Base-by-base conservation (phyloP, 2,329 filamentous ascomycete species). In the Fusarium begoniae region DNA sequence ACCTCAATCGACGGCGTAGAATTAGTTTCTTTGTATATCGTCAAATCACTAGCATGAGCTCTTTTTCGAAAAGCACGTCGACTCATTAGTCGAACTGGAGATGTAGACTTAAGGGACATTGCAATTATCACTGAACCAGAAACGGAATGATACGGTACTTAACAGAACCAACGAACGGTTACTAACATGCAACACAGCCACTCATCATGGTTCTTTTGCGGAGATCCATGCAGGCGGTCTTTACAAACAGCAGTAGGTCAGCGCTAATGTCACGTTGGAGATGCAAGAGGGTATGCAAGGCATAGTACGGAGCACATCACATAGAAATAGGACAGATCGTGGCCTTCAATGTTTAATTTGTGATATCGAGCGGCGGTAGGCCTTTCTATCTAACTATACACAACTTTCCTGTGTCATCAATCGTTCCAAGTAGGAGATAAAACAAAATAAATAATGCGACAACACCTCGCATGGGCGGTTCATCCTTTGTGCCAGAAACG, bases 361-460 rank as follows among this genome's bases (percentile, higher is more conserved):
- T 69, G 61, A 64, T 77, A 64, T 77, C 67, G 69, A 78, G 72
- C 56, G 76, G 75, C 75, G 66, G 69, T 53, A 77, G 57, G 72
- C 77, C 75, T 75, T 62, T 78, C 77, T 78, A 78, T 78, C 74
- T 78, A 78, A 61, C 59, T 78, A 74, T 76, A 78, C 74, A 78
- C 76, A 77, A 71, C 61, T 69, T 78, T 73, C 71, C 72, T 70
- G 67, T 66, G 68, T 78, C 77, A 70, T 78, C 75, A 78, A 64
- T 78, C 75, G 73, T 78, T 67, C 66, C 73, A 64, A 75, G 61
- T 62, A 41, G 37, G 40, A 59, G 37, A 43, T 28, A 66, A 61
- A 59, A 57, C 65, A 63, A 70, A 75, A 67, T 59, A 75, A 61
- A 76, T 65, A 77, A 78, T 77, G 74, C 74, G 71, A 61, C 55